Evolutionary conservation across 2,329 filamentous ascomycete genomes (phyloP).

Genomic region (Sporothrix dimorphospora): DNA sequence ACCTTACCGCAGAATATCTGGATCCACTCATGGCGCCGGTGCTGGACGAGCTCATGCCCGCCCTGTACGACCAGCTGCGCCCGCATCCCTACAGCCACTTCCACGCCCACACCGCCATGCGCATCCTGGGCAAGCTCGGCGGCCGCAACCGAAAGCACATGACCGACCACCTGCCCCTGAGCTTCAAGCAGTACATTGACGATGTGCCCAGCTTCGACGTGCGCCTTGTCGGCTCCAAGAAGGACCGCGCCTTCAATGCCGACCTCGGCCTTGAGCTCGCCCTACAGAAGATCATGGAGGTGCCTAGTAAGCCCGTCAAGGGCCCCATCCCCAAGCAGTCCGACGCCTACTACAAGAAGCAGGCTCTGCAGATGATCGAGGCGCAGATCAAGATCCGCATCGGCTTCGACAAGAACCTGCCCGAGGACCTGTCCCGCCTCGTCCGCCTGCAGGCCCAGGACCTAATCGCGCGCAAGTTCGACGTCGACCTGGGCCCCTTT

Average conservation of each 20-base stretch:
- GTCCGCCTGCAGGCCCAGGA: slow-evolving; percentile 90
- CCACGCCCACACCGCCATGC: slow-evolving; percentile 95
- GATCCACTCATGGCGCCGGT: slow-evolving; percentile 99
- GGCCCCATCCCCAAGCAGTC: slow-evolving; percentile 57
- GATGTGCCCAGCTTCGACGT: slow-evolving; percentile 87
- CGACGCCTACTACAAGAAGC: slow-evolving; percentile 88
- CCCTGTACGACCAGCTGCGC: slow-evolving; percentile 91
- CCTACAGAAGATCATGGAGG: slow-evolving; percentile 83
- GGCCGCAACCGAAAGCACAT: slow-evolving; percentile 95
- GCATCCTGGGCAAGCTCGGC: slow-evolving; percentile 94
- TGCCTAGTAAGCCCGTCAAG: slow-evolving; percentile 62
- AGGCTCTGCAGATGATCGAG: slow-evolving; percentile 85
- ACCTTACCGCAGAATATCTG: slow-evolving; percentile 94
- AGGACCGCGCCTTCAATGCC: slow-evolving; percentile 84
- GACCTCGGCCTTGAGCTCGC: slow-evolving; percentile 87
- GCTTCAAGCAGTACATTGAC: slow-evolving; percentile 83
- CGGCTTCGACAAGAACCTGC: slow-evolving; percentile 75
- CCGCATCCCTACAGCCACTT: slow-evolving; percentile 96
- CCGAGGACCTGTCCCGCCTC: slow-evolving; percentile 83
- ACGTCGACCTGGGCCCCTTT: slow-evolving; percentile 70
- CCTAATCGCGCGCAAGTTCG: slow-evolving; percentile 70
- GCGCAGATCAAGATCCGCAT: slow-evolving; percentile 89
- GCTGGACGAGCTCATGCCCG: slow-evolving; percentile 98
- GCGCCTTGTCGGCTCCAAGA: slow-evolving; percentile 84
- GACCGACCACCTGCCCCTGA: slow-evolving; percentile 82